Percentiles rank a stretch among this genome's conserved stretches.
phyloP scores from a whole-genome alignment of 1,284 basidiomycete genomes.

The Pyrrhoderma lamaoense region DNA sequence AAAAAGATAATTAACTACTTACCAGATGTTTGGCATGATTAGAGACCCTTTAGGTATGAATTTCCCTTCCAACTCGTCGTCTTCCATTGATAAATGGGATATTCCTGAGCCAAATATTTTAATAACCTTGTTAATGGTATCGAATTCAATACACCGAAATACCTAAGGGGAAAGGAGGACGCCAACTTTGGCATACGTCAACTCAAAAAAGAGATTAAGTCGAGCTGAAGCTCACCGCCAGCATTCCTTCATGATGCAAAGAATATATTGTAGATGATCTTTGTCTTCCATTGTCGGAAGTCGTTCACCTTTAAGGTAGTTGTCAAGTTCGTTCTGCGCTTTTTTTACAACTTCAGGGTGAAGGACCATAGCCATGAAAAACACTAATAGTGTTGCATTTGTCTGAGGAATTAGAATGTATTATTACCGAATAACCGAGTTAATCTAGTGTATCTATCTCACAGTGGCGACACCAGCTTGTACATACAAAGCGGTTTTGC shows the following conservation, averaged over 20 bases:
- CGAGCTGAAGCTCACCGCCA: constrained; percentile 19
- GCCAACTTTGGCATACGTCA: background rate
- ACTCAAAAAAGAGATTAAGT: background rate
- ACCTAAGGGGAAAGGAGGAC: constrained; percentile 10
- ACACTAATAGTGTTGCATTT: constrained; percentile 18
- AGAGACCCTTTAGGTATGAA: constrained; percentile 14
- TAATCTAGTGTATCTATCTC: background rate
- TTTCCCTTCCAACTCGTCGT: constrained; percentile 13
- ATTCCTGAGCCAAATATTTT: constrained; percentile 3
- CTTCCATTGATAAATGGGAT: constrained; percentile 12
- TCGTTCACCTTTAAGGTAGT: constrained; percentile 21
- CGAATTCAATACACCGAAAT: too few species aligned
- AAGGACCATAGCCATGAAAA: constrained; percentile 26
- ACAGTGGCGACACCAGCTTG: constrained; percentile 13
- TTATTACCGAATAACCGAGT: background rate
- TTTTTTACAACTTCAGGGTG: constrained; percentile 23
- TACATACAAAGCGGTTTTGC: background rate
- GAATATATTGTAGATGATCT: constrained; percentile 24
- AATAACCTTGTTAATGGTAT: too few species aligned
- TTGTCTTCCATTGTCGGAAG: constrained; percentile 26
- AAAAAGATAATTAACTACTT: background rate
- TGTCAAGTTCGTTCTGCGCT: constrained; percentile 26
- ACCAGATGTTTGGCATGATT: constrained; percentile 17
- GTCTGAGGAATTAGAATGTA: constrained; percentile 11
- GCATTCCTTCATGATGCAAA: constrained; percentile 26